Evolutionary conservation across 805 yeast genomes (phyloP).

Genomic region (Monosporozyma servazzii): DNA sequence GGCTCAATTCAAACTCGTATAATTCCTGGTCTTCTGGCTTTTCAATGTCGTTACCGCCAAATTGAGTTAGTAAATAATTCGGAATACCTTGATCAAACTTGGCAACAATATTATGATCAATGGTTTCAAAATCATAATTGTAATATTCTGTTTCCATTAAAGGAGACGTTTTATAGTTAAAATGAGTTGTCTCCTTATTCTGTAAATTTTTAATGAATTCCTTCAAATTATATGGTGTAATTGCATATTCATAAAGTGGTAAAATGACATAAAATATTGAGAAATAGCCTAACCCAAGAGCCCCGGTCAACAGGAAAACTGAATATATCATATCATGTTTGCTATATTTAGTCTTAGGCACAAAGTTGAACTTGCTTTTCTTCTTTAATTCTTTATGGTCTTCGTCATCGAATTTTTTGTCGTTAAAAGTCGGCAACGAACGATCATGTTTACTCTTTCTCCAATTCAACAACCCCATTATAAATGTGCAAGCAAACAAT

Average conservation of each 20-base stretch:
- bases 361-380: neutral
- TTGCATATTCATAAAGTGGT: neutral
- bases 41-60: conserved; percentile 30
- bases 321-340: neutral
- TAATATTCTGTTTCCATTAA: conserved; percentile 28
- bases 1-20: conserved; percentile 30
- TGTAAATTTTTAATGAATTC: neutral
- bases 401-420: neutral
- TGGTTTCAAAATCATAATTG: conserved; percentile 27
- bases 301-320: neutral
- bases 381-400: neutral
- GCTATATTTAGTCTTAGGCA: neutral
- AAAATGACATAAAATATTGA: neutral
- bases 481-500: neutral
- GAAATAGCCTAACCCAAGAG: neutral
- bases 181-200: neutral
- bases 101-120: conserved; percentile 26
- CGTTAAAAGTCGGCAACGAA: neutral
- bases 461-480: neutral
- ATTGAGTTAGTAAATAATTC: conserved; percentile 29
- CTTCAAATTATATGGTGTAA: neutral
- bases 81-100: conserved; percentile 35
- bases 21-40: conserved; percentile 22
- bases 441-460: neutral
- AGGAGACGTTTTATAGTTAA: conserved; percentile 9